Evolutionary conservation across 768 basidiomycete species (phyloP).

Genomic region (Cyclocybe cylindracea): DNA sequence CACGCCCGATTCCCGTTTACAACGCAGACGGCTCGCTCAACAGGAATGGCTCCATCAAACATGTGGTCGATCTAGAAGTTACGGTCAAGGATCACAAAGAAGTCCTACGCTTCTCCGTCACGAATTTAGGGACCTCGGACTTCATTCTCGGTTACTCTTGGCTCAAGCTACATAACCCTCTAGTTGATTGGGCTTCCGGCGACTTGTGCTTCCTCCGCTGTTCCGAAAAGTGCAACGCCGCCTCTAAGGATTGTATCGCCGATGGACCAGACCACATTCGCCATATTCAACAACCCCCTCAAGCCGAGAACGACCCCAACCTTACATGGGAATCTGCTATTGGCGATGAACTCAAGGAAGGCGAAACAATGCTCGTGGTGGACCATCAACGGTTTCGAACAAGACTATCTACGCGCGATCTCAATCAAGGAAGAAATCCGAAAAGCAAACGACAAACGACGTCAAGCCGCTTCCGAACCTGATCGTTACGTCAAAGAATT

Average conservation of each 20-base stretch:
- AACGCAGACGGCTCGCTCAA: conserved; percentile 23
- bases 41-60: conserved; percentile 13
- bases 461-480: conserved; percentile 1
- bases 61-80: conserved; percentile 19
- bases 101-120: conserved; percentile 16
- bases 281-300: conserved; percentile 21
- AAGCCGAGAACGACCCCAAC: conserved; percentile 12
- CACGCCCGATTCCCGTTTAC: conserved; percentile 14
- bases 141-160: too few species aligned
- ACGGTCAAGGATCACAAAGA: conserved; percentile 19
- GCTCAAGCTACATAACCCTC: too few species aligned
- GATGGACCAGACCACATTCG: conserved; percentile 23
- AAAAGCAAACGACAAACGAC: neutral
- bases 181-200: too few species aligned
- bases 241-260: too few species aligned
- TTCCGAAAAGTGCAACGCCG: too few species aligned
- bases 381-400: conserved; percentile 3
- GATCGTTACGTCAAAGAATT: conserved; percentile 12
- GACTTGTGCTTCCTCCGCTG: too few species aligned
- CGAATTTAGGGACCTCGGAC: conserved; percentile 17
- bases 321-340: too few species aligned
- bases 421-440: neutral
- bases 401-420: conserved; percentile 9
- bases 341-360: too few species aligned
- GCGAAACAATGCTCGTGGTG: too few species aligned